These are phyloP conservation scores for Scenedesmus sp. DNA, from an alignment of 163 green algal species.

Conservation along the genomic window DNA sequence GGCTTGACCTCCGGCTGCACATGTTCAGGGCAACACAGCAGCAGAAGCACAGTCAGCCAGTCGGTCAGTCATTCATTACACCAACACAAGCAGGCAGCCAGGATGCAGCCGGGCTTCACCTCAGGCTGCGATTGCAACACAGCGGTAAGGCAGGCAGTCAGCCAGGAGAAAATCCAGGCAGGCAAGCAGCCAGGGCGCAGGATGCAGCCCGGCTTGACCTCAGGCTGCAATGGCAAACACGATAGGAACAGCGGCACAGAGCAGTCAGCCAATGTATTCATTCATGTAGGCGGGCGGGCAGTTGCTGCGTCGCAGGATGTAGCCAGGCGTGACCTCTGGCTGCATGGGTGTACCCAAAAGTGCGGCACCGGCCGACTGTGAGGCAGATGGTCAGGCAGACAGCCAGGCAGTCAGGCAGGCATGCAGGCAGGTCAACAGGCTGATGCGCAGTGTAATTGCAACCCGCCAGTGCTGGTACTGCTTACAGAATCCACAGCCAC, in stretches of 20 bases:
- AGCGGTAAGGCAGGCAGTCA: neutral
- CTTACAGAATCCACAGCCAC: too few species aligned
- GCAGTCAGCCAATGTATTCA: too few species aligned
- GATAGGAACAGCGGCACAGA: too few species aligned
- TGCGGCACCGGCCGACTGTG: slow-evolving; percentile 49
- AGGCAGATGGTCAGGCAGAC: neutral
- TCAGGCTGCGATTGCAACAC: neutral
- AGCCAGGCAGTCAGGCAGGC: neutral
- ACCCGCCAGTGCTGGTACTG: too few species aligned
- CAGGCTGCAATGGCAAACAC: neutral
- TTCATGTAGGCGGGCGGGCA: neutral
- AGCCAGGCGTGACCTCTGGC: slow-evolving; percentile 95
- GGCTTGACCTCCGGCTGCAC: slow-evolving; percentile 89
- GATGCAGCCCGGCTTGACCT: neutral
- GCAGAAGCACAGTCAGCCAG: slow-evolving; percentile 51
- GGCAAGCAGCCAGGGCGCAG: neutral
- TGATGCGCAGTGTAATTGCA: too few species aligned
- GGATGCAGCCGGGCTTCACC: neutral
- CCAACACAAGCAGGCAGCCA: neutral
- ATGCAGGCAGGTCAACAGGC: neutral
- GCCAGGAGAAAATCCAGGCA: neutral
- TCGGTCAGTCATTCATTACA: neutral
- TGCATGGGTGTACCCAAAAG: too few species aligned
- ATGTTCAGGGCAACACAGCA: slow-evolving; percentile 23
- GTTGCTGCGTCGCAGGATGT: slow-evolving; percentile 94